A percentile compares a stretch with the other conserved stretches of the same genome.
phyloP scores from a whole-genome alignment of 140 eudicot genomes.

The Stevia rebaudiana region DNA sequence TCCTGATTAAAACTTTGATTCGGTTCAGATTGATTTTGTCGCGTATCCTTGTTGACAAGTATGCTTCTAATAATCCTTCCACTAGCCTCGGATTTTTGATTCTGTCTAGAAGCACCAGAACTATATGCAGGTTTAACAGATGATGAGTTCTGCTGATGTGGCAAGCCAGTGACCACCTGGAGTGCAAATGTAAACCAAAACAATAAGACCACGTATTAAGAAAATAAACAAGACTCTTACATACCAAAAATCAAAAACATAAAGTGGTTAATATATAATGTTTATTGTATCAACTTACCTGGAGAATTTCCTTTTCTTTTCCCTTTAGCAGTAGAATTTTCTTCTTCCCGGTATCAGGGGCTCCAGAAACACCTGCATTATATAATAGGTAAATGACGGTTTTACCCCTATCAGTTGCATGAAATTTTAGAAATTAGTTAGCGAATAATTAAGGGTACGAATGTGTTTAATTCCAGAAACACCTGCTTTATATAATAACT shows the following conservation, averaged over 20 bases:
- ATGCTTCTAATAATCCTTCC: conserved; percentile 73
- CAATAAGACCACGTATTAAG: background rate
- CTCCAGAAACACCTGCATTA: conserved; percentile 44
- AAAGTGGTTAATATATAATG: background rate
- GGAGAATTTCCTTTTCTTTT: conserved; percentile 60
- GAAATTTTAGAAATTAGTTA: too few species aligned
- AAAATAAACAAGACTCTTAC: too few species aligned
- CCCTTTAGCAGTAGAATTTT: conserved; percentile 75
- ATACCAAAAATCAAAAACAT: background rate
- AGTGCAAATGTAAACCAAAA: background rate
- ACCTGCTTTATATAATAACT: too few species aligned
- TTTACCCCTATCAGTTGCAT: too few species aligned
- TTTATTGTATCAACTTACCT: conserved; percentile 41
- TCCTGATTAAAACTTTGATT: conserved; percentile 39
- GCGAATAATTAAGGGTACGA: too few species aligned
- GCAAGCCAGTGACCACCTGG: conserved; percentile 43
- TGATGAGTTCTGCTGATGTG: conserved; percentile 36
- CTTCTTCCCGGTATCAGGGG: conserved; percentile 56
- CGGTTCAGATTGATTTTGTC: conserved; percentile 48
- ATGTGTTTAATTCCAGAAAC: too few species aligned
- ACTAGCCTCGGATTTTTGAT: conserved; percentile 56
- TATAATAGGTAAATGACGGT: too few species aligned
- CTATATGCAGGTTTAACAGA: conserved; percentile 27
- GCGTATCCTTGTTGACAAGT: conserved; percentile 56
- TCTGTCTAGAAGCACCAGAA: conserved; percentile 25